These are phyloP conservation scores for Colletotrichum kahawae DNA, from an alignment of 2,329 filamentous ascomycete species.

Conservation along the genomic window DNA sequence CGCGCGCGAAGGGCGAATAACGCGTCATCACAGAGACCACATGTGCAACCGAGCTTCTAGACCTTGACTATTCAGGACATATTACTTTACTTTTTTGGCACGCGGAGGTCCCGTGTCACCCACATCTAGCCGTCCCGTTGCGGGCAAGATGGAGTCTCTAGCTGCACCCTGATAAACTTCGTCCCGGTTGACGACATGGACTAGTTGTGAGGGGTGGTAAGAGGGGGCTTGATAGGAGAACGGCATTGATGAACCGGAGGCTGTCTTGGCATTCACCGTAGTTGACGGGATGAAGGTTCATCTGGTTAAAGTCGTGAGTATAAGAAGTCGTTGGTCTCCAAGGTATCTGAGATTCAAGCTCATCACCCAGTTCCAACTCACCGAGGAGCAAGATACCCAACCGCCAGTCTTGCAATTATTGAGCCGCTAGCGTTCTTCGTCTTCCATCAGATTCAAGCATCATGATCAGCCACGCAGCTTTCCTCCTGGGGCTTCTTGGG, in stretches of 20 bases:
- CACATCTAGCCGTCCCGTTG: neutral
- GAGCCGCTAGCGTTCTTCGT: neutral
- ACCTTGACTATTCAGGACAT: neutral
- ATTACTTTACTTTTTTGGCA: neutral
- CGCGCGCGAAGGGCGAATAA: neutral
- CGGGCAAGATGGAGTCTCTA: neutral
- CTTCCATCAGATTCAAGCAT: neutral
- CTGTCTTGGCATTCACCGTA: too few species aligned
- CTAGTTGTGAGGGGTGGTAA: neutral
- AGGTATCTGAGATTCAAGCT: neutral
- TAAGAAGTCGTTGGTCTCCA: neutral
- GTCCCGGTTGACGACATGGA: neutral
- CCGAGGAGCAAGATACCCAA: neutral
- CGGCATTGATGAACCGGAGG: neutral
- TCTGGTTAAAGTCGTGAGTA: neutral
- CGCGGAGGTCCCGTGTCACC: neutral
- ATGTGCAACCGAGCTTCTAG: neutral
- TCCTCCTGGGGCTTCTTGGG: neutral
- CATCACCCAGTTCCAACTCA: neutral
- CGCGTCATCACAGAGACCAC: neutral
- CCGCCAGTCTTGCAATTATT: neutral
- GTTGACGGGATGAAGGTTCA: neutral
- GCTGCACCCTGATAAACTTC: neutral
- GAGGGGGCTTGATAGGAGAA: neutral
- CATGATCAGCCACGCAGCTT: neutral